Evolutionary conservation across 768 basidiomycete genomes (phyloP), one percentile per base, ranked within the genome.

Genomic region (Candolleomyces aberdarensis): DNA sequence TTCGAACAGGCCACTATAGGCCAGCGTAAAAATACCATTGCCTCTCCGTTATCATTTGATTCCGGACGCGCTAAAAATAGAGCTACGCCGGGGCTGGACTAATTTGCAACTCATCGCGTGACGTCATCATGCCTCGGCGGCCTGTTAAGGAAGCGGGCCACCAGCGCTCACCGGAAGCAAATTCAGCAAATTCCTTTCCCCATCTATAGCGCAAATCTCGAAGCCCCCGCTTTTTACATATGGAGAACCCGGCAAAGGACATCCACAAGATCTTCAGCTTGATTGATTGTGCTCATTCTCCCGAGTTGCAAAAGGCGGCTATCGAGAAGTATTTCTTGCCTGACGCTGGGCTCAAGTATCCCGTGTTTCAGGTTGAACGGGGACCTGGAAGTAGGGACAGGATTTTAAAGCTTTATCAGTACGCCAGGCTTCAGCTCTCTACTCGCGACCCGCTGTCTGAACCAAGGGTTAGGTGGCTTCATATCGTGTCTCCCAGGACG

Each of bases 351-450:
- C 82, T 87, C 66, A 76, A 73, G 41, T 83, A 87, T 69, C 83
- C 86, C 0, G 53, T 86, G 44, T 84, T 75, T 74, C 64, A 68
- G 40, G 78, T 87, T 22, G 48, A 67, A 3, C 69, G 77, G 7
- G 76, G 65, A 1, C 74, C 78, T 22, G 72, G 74, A 41, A 84
- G 84, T 11, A 75, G 85, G 51, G 80, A 83, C 20, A 69, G 72
- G 17, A 73, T 87, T 19, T 73, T 87, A 0, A 81, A 74, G 10
- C 73, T 86, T 26, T 85, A 82, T 70, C 83, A 85, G 78, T 83
- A 58, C 29, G 78, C 69, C 13, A 20, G 9, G 13, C 19, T 39
- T 3, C 22, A 10, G 29, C 54, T 50, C 36, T 7, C 9, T 19
- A 8, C 22, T 36, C 15, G 7, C 20, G 17, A 5, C 43, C 36